Conservation (phyloP, 768 basidiomycete species). For the Sporobolomyces roseus region DNA sequence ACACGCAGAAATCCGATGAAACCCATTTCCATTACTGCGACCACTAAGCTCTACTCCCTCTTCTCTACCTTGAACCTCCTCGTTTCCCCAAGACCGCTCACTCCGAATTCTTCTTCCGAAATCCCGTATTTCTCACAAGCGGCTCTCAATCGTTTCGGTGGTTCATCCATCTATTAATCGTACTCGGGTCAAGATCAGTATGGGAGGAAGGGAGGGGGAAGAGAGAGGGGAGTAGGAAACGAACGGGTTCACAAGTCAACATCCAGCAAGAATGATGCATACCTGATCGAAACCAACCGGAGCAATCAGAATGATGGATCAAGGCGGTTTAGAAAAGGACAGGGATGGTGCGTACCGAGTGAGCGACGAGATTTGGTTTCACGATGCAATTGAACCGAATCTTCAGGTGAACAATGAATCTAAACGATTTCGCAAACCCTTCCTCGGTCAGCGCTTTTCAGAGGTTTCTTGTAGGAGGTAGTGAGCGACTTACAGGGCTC, state of each 20-base stretch:
- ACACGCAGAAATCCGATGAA: no score
- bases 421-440: no score
- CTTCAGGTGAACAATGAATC: conserved; percentile 65
- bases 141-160: conserved; percentile 57
- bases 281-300: background rate
- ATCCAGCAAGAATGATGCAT: conserved; percentile 55
- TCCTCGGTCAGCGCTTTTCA: no score
- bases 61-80: conserved; percentile 27
- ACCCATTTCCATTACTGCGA: no score
- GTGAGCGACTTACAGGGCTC: no score
- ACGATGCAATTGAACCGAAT: conserved; percentile 64
- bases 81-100: conserved; percentile 64
- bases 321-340: background rate
- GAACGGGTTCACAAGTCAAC: conserved; percentile 53
- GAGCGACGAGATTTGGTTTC: conserved; percentile 62
- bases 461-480: no score
- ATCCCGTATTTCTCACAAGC: conserved; percentile 58
- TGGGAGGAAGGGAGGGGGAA: background rate
- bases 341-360: conserved; percentile 47
- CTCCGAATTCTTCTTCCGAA: conserved; percentile 57
- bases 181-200: background rate
- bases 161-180: conserved; percentile 57
- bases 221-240: background rate
- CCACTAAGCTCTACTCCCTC: background rate
- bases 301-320: background rate